Base-by-base conservation (phyloP, 2,329 filamentous ascomycete species). In the Aspergillus thermomutatus region DNA sequence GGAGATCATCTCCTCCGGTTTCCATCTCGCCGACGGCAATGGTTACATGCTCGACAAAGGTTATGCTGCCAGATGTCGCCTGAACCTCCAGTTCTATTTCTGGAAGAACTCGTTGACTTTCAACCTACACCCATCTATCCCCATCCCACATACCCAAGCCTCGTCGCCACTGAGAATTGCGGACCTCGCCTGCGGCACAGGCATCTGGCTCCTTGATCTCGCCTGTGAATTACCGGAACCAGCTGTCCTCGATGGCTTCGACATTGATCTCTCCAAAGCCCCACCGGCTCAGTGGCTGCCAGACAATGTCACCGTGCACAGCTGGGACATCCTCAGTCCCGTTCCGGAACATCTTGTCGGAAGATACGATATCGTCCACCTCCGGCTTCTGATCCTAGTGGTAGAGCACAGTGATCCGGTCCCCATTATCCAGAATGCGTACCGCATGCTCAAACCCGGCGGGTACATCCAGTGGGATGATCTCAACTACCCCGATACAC, bases 381-480 rank as follows among this genome's bases (percentile, higher is more conserved):
- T 66, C 10, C 59, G 62, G 11, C 60, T 64, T 2, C 41, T 58
- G 4, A 28, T 58, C 23, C 28, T 57, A 2, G 46, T 57, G 3
- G 27, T 65, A 21, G 55, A 60, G 6, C 47, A 52, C 11, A 52
- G 58, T 11, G 60, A 64, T 43, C 54, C 54, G 3, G 31, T 28
- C 25, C 54, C 60, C 8, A 62, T 64, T 7, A 51, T 68, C 23
- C 53, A 55, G 17, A 61, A 65, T 34, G 55, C 69, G 9, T 50
- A 58, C 7, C 53, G 56, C n/a, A 56, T 71, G 52, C 58, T 71
- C 46, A 66, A 66, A 37, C 67, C 65, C 0, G 67, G 67, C 9
- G 69, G 69, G 1, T 68, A 64, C 50, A 58, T 70, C 9, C 67
- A 70, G 55, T 70, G 69, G 68, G 67, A 70, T 45, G 67, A 69